Evolutionary conservation across 371 early-diverging fungal genomes (phyloP).

Genomic region (Zychaea mexicana): DNA sequence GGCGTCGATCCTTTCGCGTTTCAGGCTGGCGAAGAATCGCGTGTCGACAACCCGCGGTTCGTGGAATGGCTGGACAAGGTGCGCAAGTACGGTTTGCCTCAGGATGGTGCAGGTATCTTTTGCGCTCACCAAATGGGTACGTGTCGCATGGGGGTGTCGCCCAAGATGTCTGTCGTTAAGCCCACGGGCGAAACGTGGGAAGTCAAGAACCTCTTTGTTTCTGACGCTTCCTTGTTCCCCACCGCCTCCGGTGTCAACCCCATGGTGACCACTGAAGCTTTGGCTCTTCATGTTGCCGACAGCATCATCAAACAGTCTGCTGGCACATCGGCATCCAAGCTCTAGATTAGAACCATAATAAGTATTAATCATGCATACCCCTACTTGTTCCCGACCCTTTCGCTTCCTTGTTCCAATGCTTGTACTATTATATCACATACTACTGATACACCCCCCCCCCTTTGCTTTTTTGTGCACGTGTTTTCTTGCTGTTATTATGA

Average conservation of each 20-base stretch:
- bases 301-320: constrained; percentile 8
- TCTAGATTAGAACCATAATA: background rate
- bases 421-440: background rate
- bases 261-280: constrained; percentile 65
- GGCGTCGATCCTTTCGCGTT: constrained; percentile 50
- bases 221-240: constrained; percentile 76
- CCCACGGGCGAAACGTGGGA: constrained; percentile 81
- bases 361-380: background rate
- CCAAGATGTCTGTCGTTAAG: constrained; percentile 60
- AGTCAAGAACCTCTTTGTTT: constrained; percentile 70
- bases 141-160: constrained; percentile 69
- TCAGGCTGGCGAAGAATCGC: constrained; percentile 27
- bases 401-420: background rate
- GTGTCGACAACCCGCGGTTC: constrained; percentile 40
- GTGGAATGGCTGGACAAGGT: constrained; percentile 33
- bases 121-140: constrained; percentile 72
- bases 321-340: constrained; percentile 11
- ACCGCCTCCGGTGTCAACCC: constrained; percentile 78
- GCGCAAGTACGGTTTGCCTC: constrained; percentile 28
- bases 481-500: background rate
- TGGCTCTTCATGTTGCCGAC: constrained; percentile 37
- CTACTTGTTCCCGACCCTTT: background rate
- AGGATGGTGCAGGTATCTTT: constrained; percentile 35
- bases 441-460: background rate
- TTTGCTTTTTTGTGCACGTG: background rate